Percentiles rank a stretch among this genome's conserved stretches.
Conservation (phyloP, 1,284 basidiomycete genomes). For the Ceratobasidium sp. region DNA sequence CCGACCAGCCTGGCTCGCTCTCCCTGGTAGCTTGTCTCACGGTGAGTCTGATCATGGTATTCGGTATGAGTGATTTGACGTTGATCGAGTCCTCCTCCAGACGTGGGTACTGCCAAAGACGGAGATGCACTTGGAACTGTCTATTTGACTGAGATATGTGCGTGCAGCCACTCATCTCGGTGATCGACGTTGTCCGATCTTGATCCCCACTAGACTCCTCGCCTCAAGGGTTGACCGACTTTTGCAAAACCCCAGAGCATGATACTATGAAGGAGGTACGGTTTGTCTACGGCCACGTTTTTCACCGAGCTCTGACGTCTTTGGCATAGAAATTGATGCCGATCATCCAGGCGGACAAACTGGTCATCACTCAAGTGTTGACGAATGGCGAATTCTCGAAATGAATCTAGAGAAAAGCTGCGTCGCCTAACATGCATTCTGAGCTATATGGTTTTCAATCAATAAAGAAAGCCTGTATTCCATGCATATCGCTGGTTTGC, state of each 20-base stretch:
- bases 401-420: not conserved
- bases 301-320: not conserved
- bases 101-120: conserved; percentile 30
- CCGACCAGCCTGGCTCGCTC: conserved; percentile 34
- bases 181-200: not conserved
- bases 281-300: not conserved
- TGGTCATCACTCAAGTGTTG: conserved; percentile 34
- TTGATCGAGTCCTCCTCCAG: not conserved
- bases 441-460: no score
- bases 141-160: conserved; percentile 37
- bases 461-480: no score
- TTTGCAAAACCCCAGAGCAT: conserved; percentile 31
- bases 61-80: not conserved
- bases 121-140: conserved; percentile 34
- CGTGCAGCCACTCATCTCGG: not conserved
- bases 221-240: conserved; percentile 30
- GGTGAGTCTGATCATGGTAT: not conserved
- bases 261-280: conserved; percentile 36
- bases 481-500: no score
- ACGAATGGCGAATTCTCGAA: conserved; percentile 37
- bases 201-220: not conserved
- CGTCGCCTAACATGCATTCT: conserved; percentile 57
- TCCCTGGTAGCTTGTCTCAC: conserved; percentile 33
- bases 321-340: conserved; percentile 33
- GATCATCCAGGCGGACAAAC: conserved; percentile 30